These are phyloP conservation scores for Echinosophora koreensis DNA, from an alignment of 306 rosid genomes.

Conservation along the genomic window DNA sequence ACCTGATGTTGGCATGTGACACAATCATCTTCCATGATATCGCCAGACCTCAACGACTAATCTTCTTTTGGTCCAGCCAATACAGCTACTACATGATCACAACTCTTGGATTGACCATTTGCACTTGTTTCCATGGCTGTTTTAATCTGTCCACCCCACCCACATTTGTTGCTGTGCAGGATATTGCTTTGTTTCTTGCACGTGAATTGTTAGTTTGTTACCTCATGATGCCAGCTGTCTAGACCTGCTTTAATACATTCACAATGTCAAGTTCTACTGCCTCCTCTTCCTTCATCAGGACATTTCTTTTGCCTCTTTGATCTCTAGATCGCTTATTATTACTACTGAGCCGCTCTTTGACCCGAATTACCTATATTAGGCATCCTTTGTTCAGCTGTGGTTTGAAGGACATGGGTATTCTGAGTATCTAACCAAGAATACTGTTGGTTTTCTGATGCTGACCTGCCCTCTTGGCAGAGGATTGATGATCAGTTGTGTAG, in stretches of 20 bases:
- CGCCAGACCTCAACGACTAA: neutral
- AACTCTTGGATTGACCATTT: constrained; percentile 18
- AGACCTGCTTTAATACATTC: constrained; percentile 13
- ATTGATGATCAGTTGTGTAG: no score
- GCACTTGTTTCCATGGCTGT: neutral
- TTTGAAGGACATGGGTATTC: no score
- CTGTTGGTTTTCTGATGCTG: no score
- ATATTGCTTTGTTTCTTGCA: constrained; percentile 3
- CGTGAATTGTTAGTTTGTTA: neutral
- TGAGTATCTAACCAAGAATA: no score
- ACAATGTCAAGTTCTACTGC: neutral
- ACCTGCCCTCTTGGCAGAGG: neutral
- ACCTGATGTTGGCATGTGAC: constrained; percentile 10
- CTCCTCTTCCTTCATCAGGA: neutral
- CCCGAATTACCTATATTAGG: constrained; percentile 1
- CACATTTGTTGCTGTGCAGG: constrained; percentile 1
- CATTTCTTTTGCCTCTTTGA: neutral
- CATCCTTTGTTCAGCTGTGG: neutral
- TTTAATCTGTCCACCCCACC: neutral
- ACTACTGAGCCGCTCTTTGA: constrained; percentile 10
- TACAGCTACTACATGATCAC: neutral
- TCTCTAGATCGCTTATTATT: neutral
- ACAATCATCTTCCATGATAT: constrained; percentile 28
- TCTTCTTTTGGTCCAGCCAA: constrained; percentile 27
- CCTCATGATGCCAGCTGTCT: constrained; percentile 5